These are phyloP conservation scores for Syzygium malaccense DNA, from an alignment of 441 rosid genomes.

Conservation along the genomic window DNA sequence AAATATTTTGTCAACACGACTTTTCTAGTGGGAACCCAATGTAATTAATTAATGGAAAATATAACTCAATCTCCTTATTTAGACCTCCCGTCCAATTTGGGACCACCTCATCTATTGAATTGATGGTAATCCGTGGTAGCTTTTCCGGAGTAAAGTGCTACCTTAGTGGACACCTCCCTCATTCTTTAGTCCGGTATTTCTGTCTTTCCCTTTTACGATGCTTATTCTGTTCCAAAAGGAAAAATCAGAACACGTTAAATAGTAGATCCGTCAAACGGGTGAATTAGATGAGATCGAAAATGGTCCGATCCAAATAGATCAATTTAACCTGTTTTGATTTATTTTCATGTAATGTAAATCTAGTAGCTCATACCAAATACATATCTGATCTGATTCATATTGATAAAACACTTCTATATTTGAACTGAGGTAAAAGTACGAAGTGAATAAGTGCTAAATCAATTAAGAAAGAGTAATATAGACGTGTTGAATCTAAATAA, in stretches of 20 bases:
- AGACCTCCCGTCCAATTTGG: neutral
- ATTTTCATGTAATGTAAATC: too few species aligned
- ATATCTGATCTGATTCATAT: too few species aligned
- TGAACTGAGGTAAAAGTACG: too few species aligned
- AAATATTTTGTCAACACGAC: neutral
- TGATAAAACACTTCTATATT: too few species aligned
- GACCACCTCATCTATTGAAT: neutral
- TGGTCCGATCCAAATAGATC: too few species aligned
- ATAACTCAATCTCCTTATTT: neutral
- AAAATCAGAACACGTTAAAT: neutral
- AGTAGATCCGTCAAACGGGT: neutral
- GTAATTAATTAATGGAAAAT: neutral
- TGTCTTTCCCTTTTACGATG: neutral
- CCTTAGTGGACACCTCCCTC: neutral
- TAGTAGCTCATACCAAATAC: too few species aligned
- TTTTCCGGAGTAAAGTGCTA: neutral
- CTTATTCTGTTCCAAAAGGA: neutral
- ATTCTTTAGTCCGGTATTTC: neutral
- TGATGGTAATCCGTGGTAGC: neutral
- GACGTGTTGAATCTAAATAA: too few species aligned
- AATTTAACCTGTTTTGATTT: too few species aligned
- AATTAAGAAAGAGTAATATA: too few species aligned
- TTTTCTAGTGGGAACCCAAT: neutral
- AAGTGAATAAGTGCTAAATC: too few species aligned
- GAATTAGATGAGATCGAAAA: too few species aligned